Percentiles rank a stretch among this genome's conserved stretches.
phyloP scores from a whole-genome alignment of 2,329 filamentous ascomycete species.

The Penicillium sp. region DNA sequence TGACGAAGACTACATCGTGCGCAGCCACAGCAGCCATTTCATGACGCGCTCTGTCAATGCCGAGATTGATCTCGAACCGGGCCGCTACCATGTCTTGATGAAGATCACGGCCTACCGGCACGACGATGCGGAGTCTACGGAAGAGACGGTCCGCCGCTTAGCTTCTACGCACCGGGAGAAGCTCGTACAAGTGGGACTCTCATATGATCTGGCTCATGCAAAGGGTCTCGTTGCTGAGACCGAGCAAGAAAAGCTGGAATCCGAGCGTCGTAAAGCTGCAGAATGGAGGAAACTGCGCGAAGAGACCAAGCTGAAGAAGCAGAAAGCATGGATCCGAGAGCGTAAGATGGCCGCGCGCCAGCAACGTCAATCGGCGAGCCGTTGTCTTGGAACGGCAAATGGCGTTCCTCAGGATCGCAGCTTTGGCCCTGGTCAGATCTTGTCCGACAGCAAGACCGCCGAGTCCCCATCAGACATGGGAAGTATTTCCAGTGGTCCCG shows the following conservation, averaged over 20 bases:
- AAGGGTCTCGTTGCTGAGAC: constrained; percentile 40
- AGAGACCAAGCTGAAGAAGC: constrained; percentile 35
- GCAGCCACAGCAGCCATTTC: constrained; percentile 50
- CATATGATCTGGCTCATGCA: constrained; percentile 43
- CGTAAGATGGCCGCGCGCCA: constrained; percentile 32
- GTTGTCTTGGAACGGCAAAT: constrained; percentile 12
- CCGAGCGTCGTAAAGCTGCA: constrained; percentile 28
- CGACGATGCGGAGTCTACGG: constrained; percentile 48
- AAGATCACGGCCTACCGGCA: constrained; percentile 64
- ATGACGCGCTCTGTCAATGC: constrained; percentile 72
- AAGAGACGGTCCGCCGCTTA: constrained; percentile 61
- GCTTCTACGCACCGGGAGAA: constrained; percentile 64
- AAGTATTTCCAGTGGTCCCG: constrained; percentile 16
- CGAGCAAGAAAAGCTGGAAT: constrained; percentile 28
- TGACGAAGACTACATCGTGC: constrained; percentile 55
- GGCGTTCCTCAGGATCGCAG: constrained; percentile 4
- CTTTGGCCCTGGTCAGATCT: constrained; percentile 12
- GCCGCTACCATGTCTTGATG: constrained; percentile 68
- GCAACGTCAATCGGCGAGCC: constrained; percentile 27
- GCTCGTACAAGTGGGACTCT: constrained; percentile 48
- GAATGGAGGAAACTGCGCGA: constrained; percentile 34
- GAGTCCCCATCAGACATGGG: constrained; percentile 24
- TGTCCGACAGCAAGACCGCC: constrained; percentile 20
- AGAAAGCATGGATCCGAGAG: constrained; percentile 37
- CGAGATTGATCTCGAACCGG: constrained; percentile 67